Evolutionary conservation across 257 asterid species (phyloP).

Genomic region (Petrea volubilis): DNA sequence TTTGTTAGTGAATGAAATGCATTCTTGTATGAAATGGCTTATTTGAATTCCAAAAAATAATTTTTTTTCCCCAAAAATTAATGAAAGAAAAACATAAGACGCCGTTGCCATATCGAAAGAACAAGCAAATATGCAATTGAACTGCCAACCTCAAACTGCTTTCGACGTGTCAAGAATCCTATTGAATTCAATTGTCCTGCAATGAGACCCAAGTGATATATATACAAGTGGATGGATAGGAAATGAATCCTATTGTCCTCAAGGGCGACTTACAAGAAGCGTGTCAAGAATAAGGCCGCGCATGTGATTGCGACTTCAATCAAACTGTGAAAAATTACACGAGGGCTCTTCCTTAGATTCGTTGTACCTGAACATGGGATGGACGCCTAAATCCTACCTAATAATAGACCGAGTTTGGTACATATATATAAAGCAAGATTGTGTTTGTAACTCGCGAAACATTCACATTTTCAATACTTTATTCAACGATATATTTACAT

Average conservation of each 20-base stretch:
- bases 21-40: too few relatives aligned
- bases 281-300: background rate
- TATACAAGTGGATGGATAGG: too few relatives aligned
- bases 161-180: conserved; percentile 13
- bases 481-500: too few relatives aligned
- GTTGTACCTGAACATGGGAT: background rate
- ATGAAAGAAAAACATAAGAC: background rate
- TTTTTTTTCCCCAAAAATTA: too few relatives aligned
- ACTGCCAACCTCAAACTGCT: conserved; percentile 10
- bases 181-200: background rate
- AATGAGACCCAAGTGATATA: too few relatives aligned
- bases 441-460: too few relatives aligned
- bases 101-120: background rate
- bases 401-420: background rate
- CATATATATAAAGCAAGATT: too few relatives aligned
- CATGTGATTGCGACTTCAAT: conserved; percentile 2
- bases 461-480: too few relatives aligned
- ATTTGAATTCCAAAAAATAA: too few relatives aligned
- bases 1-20: too few relatives aligned
- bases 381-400: background rate
- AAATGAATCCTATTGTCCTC: too few relatives aligned
- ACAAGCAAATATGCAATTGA: background rate
- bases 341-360: background rate
- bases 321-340: background rate
- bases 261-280: conserved; percentile 8